phyloP scores from a whole-genome alignment of 1,284 basidiomycete species.

The Trichosporon coremiiforme region DNA sequence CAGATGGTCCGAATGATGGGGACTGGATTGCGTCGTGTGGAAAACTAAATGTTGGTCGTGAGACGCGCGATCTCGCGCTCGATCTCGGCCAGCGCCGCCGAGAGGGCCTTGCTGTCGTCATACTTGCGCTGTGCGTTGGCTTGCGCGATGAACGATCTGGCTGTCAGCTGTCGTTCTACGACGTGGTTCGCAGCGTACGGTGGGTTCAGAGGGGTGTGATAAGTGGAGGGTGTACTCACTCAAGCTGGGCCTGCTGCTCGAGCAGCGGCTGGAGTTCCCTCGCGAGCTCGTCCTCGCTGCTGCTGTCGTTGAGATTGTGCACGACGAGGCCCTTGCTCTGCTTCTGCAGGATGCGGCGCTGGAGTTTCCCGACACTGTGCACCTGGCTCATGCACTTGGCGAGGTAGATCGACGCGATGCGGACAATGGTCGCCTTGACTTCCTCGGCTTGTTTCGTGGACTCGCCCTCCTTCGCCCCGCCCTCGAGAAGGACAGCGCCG shows the following conservation, averaged over 20 bases:
- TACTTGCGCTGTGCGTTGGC: constrained; percentile 82
- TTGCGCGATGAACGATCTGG: constrained; percentile 62
- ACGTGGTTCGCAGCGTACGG: neutral
- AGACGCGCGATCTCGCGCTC: constrained; percentile 74
- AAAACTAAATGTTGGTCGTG: constrained; percentile 28
- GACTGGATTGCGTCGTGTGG: no score
- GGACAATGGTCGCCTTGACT: constrained; percentile 14
- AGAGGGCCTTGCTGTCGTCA: constrained; percentile 79
- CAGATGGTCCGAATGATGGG: no score
- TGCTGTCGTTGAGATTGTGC: neutral
- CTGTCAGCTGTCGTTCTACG: neutral
- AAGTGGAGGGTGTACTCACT: constrained; percentile 54
- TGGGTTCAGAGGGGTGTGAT: no score
- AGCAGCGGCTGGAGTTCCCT: constrained; percentile 76
- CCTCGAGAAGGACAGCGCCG: constrained; percentile 36
- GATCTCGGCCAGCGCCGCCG: constrained; percentile 74
- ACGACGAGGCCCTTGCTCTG: constrained; percentile 12
- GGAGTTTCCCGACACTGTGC: neutral
- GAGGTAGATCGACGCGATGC: constrained; percentile 8
- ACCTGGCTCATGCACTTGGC: constrained; percentile 14
- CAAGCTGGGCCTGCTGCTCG: constrained; percentile 85
- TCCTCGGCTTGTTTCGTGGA: neutral
- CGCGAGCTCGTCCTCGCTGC: constrained; percentile 63
- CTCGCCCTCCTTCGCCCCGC: constrained; percentile 32
- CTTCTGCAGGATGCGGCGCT: constrained; percentile 15